phyloP scores from a whole-genome alignment of 2,329 filamentous ascomycete genomes.

The Microdochium bolleyi region DNA sequence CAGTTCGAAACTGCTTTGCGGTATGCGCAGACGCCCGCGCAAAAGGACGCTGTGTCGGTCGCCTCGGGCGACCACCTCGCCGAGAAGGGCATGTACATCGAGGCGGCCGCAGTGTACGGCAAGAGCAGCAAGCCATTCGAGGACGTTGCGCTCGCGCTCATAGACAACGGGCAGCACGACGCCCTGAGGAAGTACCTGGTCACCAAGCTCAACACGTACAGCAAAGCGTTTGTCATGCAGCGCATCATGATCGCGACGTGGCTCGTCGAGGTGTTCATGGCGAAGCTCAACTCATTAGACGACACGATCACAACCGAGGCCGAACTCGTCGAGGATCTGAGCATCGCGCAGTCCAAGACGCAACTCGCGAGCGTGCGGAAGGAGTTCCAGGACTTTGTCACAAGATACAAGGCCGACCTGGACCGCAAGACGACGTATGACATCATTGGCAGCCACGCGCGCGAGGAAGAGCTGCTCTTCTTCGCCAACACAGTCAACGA shows the following conservation, averaged over 20 bases:
- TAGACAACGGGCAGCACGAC: constrained; percentile 85
- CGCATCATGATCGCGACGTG: constrained; percentile 91
- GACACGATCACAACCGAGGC: constrained; percentile 88
- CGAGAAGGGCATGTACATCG: constrained; percentile 69
- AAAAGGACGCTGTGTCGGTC: constrained; percentile 86
- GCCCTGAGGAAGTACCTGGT: constrained; percentile 84
- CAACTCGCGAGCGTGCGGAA: constrained; percentile 62
- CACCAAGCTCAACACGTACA: constrained; percentile 73
- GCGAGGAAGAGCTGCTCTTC: constrained; percentile 85
- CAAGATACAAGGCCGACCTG: constrained; percentile 76
- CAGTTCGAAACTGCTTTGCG: constrained; percentile 83
- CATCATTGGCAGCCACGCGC: constrained; percentile 88
- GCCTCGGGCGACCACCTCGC: constrained; percentile 87
- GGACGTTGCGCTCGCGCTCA: constrained; percentile 84
- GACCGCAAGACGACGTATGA: constrained; percentile 92
- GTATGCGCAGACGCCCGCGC: constrained; percentile 70
- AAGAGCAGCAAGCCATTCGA: constrained; percentile 96
- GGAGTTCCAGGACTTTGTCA: constrained; percentile 85
- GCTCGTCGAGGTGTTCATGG: constrained; percentile 95
- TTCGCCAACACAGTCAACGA: constrained; percentile 87
- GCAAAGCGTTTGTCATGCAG: constrained; percentile 83
- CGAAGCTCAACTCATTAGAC: constrained; percentile 88
- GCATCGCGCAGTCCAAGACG: constrained; percentile 61
- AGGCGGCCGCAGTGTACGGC: constrained; percentile 86
- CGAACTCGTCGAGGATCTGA: constrained; percentile 66